phyloP scores from a whole-genome alignment of 257 asterid genomes.

The Solanum rostratum region DNA sequence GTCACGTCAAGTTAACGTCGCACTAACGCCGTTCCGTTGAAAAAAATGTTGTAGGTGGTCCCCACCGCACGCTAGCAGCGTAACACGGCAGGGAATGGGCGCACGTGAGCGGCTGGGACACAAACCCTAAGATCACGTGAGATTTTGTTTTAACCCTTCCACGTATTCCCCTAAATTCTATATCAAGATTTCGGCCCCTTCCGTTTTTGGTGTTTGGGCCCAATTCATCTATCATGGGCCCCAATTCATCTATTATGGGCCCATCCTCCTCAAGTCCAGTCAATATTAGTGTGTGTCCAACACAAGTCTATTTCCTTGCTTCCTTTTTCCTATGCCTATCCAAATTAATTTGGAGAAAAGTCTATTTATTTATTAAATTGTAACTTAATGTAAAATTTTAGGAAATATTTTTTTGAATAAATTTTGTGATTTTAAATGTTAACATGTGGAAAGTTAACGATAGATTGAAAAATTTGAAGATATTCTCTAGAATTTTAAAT shows the following conservation, averaged over 20 bases:
- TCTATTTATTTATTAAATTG: background rate
- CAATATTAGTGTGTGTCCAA: background rate
- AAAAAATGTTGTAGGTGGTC: background rate
- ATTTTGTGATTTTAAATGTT: background rate
- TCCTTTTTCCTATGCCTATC: background rate
- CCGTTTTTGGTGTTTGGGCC: background rate
- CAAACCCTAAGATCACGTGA: background rate
- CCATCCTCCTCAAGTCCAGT: background rate
- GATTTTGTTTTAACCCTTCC: background rate
- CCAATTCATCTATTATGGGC: background rate
- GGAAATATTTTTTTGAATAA: background rate
- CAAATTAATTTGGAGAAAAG: background rate
- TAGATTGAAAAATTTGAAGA: background rate
- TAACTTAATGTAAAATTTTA: rapidly evolving
- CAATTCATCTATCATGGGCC: too few relatives aligned
- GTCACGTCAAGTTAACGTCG: background rate
- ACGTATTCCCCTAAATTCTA: background rate
- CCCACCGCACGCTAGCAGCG: background rate
- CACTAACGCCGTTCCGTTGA: background rate
- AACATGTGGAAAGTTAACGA: background rate
- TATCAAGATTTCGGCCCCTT: background rate
- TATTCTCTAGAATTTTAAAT: background rate
- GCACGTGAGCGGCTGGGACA: background rate
- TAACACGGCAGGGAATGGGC: background rate
- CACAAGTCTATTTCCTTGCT: background rate